Conservation (phyloP, 352 stramenopile genomes). For the Pythium aquatile region DNA sequence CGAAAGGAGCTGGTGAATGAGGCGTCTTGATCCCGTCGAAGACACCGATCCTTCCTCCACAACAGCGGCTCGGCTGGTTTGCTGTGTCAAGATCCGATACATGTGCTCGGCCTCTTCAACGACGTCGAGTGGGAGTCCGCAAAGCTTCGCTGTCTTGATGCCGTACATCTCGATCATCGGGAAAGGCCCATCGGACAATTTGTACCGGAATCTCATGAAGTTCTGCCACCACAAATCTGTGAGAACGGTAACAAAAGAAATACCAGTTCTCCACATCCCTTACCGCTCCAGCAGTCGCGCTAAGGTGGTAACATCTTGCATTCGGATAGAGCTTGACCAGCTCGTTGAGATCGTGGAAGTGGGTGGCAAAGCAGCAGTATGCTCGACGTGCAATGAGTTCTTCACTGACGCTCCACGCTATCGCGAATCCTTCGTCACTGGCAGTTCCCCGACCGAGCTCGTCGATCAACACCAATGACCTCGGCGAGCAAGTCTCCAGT, state of each 20-base stretch:
- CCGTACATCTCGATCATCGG: constrained; percentile 68
- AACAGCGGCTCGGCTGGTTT: constrained; percentile 22
- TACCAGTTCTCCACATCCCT: constrained; percentile 3
- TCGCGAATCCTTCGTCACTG: constrained; percentile 84
- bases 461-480: constrained; percentile 88
- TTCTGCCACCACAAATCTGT: constrained; percentile 27
- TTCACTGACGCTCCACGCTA: constrained; percentile 90
- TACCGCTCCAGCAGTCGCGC: constrained; percentile 43
- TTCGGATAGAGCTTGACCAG: constrained; percentile 64
- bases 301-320: constrained; percentile 73
- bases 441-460: constrained; percentile 90
- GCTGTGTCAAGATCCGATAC: constrained; percentile 34
- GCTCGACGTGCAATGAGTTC: constrained; percentile 60
- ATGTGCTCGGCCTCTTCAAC: constrained; percentile 54
- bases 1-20: constrained; percentile 77
- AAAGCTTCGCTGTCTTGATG: constrained; percentile 76
- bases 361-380: constrained; percentile 90
- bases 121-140: constrained; percentile 61
- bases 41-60: constrained; percentile 17
- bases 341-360: constrained; percentile 81
- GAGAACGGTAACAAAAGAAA: not conserved
- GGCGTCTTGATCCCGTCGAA: constrained; percentile 38
- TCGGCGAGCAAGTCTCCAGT: constrained; percentile 62
- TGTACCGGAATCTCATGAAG: constrained; percentile 56
- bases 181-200: constrained; percentile 68